Conservation (phyloP, 441 rosid species). For the Arabidopsis hybrid region DNA sequence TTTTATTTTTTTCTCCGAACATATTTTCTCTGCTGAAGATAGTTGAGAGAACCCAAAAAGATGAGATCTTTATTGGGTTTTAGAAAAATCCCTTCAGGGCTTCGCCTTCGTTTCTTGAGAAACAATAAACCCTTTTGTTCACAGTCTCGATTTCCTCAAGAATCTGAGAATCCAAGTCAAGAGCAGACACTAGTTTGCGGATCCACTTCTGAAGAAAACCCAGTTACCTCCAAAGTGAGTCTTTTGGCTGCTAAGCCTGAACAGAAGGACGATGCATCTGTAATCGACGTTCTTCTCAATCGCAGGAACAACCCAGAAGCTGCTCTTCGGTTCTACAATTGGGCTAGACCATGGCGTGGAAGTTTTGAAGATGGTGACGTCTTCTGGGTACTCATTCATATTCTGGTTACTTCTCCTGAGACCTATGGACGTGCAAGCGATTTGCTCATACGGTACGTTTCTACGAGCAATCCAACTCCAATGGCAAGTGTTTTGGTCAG, state of each 20-base stretch:
- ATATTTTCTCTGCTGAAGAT: constrained; percentile 11
- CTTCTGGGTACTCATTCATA: constrained; percentile 63
- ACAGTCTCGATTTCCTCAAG: constrained; percentile 41
- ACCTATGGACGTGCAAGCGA: constrained; percentile 44
- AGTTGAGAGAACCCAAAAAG: constrained; percentile 13
- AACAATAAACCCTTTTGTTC: constrained; percentile 51
- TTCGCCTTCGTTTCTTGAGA: constrained; percentile 40
- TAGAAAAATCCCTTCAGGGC: constrained; percentile 33
- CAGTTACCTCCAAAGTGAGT: constrained; percentile 4
- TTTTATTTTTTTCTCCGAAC: constrained; percentile 28
- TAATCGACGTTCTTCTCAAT: constrained; percentile 52
- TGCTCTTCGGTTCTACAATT: constrained; percentile 54
- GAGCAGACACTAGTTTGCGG: constrained; percentile 27
- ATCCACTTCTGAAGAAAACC: constrained; percentile 13
- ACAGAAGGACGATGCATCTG: constrained; percentile 40
- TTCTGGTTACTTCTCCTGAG: constrained; percentile 48
- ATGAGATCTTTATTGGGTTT: constrained; percentile 49
- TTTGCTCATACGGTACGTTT: constrained; percentile 47
- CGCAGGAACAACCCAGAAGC: constrained; percentile 51
- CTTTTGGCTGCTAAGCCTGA: constrained; percentile 11
- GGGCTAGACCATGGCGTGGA: constrained; percentile 49
- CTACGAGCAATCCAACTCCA: constrained; percentile 49
- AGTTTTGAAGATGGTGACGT: constrained; percentile 47
- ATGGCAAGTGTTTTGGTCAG: constrained; percentile 48
- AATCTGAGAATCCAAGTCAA: constrained; percentile 39